Evolutionary conservation across 441 rosid genomes (phyloP), one percentile per base, ranked within the genome.

Genomic region (Euphorbia celastroides): DNA sequence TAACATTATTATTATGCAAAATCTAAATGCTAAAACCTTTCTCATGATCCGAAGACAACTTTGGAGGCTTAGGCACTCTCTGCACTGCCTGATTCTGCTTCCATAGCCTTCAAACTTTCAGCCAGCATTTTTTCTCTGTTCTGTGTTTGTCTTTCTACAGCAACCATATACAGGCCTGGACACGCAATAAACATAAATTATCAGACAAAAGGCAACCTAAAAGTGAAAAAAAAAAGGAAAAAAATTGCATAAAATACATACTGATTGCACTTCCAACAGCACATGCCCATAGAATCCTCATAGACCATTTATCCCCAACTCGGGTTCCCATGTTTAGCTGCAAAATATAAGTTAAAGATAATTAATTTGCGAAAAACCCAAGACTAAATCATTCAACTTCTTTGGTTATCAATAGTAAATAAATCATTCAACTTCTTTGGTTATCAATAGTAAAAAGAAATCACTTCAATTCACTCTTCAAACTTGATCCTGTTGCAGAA

Each of bases 301-400:
- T 84, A 50, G 96, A 87, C 97, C 94, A 93, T 74, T 84, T 90
- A 77, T 88, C 98, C 22, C 78, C 79, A 51, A 93, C 89, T 72
- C 92, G 67, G 74, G 74, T 70, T 52, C 84, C 89, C 90, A 86
- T 85, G 62, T 48, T 70, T 66, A 25, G 60, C 87, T 78, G 68
- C 70, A 67, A 79, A 4, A 17, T 5, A 4, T 16, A 11, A 30
- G 34, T 0, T 28, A 8, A 65, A 22, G n/a, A 1, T 11, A 13
- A 10, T 9, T 19, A 8, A 5, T 57, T 27, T 20, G 30, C 20
- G 7, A 42, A 57, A 67, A 11, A 22, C 7, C 17, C 69, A 22
- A n/a, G 0, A 19, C n/a, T 8, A 5, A 17, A 14, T 36, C 12
- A 60, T 2, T 9, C 52, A 1, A 2, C 27, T 11, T 2, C 26